A percentile compares a stretch with the other conserved stretches of the same genome.
Evolutionary conservation across 768 basidiomycete species (phyloP).

Genomic region (Boletales sp.): DNA sequence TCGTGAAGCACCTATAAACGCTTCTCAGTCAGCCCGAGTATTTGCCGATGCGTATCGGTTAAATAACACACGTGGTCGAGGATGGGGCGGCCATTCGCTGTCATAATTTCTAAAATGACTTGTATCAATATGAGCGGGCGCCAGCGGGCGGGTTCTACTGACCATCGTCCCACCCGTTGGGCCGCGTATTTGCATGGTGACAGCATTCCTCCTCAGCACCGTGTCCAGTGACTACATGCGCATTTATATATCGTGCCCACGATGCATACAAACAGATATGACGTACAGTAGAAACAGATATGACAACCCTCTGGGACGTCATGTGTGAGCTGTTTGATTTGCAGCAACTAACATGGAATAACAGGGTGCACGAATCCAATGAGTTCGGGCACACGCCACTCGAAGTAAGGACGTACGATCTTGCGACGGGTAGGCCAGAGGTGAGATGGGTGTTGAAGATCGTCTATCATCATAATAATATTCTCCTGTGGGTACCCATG

Average conservation of each 20-base stretch:
- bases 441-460: conserved; percentile 18
- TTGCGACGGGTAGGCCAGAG: conserved; percentile 32
- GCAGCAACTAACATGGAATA: conserved; percentile 22
- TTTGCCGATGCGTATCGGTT: not conserved
- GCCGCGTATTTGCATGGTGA: conserved; percentile 32
- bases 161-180: conserved; percentile 51
- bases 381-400: too few species aligned
- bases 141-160: not conserved
- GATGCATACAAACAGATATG: not conserved
- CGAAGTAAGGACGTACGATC: too few species aligned
- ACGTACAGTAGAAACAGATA: conserved; percentile 52
- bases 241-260: not conserved
- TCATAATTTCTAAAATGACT: conserved; percentile 1
- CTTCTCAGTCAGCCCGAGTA: not conserved
- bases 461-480: conserved; percentile 44
- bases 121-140: not conserved
- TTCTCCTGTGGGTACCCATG: conserved; percentile 39
- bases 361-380: not conserved
- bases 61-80: conserved; percentile 6
- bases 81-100: conserved; percentile 1
- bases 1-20: conserved; percentile 3
- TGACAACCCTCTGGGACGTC: conserved; percentile 41
- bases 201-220: conserved; percentile 3
- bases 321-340: conserved; percentile 40
- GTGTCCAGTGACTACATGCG: conserved; percentile 10